Base-by-base conservation (phyloP, 345 rosid genomes). In the Nasturtium officinale region DNA sequence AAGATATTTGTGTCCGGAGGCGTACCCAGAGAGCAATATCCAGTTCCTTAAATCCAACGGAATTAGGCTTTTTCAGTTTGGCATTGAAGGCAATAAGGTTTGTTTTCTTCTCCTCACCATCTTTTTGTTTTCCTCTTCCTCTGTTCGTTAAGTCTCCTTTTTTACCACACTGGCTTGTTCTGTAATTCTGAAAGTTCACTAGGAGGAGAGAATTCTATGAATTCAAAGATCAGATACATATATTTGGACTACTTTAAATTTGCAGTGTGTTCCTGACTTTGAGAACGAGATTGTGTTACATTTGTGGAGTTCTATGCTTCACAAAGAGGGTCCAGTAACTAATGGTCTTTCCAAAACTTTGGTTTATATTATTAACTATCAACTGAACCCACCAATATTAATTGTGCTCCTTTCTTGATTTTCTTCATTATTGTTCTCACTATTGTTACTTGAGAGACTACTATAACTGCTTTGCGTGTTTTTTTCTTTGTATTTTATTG, bases 1-100 rank as follows among this genome's bases (percentile, higher is more conserved):
- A 67, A 95, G 99, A 82, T 91, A 86, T 72, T 46, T 95, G 73
- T 95, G 99, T 51, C 96, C 99, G 11, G 99, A 95, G 85, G 84
- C 90, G 0, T 95, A 95, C 69, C 85, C 99, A n/a, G 97, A 88
- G 79, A 78, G 80, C 61, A 91, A 86, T 64, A 55, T 38, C 42
- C 93, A 87, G 83, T 95, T 95, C 42, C 89, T 91, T 3, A 95
- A 87, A 84, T 83, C 90, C 47, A 87, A 84, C 60, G 96, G 90
- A 55, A 91, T 91, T 78, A 86, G 33, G 83, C 92, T 89, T 62
- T 88, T 78, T 28, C 96, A 95, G 79, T 91, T 91, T 63, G 99
- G 89, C 63, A 95, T 95, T 79, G 96, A 95, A 85, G 85, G 96
- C 60, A 80, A 88, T 11, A 95, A 95, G 96, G 99, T 91, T 38